These are phyloP conservation scores for Rosa lucieae DNA, from an alignment of 306 rosid genomes.

Conservation along the genomic window DNA sequence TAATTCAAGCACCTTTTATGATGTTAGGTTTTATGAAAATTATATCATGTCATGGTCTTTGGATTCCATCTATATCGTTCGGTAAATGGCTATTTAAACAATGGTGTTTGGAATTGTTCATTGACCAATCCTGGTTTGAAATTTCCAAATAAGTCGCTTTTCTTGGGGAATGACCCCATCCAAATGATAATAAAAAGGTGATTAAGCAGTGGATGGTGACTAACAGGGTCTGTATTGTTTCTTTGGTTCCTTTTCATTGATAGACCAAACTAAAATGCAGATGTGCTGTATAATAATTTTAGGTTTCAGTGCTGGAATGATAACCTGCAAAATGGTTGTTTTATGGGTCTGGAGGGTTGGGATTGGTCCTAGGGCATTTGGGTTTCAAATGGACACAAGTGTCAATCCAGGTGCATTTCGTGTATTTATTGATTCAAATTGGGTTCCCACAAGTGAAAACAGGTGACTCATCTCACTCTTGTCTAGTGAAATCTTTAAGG, in stretches of 20 bases:
- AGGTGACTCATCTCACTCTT: neutral
- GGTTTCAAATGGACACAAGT: neutral
- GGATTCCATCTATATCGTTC: neutral
- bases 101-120: slow-evolving; percentile 7
- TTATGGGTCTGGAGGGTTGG: neutral
- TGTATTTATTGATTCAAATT: slow-evolving; percentile 3
- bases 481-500: neutral
- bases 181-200: neutral
- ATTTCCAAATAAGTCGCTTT: neutral
- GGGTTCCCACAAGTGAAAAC: neutral
- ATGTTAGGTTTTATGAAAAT: neutral
- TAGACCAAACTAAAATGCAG: neutral
- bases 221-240: neutral
- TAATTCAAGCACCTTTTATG: neutral
- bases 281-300: neutral
- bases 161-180: neutral
- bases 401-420: neutral
- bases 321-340: neutral
- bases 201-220: neutral
- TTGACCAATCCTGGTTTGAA: neutral
- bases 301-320: neutral
- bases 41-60: neutral
- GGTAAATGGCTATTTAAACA: neutral
- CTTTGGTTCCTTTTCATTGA: neutral
- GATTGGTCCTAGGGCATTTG: neutral